These are phyloP conservation scores for Rossbeevera mucosa DNA, from an alignment of 768 basidiomycete species.

Conservation along the genomic window DNA sequence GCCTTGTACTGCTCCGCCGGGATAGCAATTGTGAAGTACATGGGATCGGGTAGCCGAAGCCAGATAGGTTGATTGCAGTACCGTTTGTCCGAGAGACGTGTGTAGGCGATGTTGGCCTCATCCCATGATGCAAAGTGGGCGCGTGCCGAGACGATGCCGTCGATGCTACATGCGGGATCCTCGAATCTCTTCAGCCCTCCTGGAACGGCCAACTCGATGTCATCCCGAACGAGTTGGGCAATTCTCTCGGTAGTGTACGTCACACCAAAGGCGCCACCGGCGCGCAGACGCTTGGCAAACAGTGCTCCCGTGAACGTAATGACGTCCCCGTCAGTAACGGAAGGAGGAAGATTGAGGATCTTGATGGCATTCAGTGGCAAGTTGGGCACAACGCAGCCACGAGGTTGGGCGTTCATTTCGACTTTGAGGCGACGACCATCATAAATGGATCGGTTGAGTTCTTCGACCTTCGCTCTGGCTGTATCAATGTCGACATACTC, in stretches of 20 bases:
- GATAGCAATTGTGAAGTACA: slow-evolving; percentile 48
- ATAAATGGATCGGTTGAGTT: slow-evolving; percentile 35
- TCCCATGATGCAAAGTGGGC: slow-evolving; percentile 49
- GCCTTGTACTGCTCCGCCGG: slow-evolving; percentile 46
- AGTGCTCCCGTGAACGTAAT: slow-evolving; percentile 29
- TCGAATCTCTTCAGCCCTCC: slow-evolving; percentile 27
- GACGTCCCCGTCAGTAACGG: slow-evolving; percentile 23
- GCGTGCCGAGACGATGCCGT: slow-evolving; percentile 34
- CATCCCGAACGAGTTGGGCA: slow-evolving; percentile 19
- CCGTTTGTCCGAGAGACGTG: slow-evolving; percentile 32
- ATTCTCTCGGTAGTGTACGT: slow-evolving; percentile 17
- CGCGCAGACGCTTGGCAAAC: slow-evolving; percentile 22
- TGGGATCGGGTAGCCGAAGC: slow-evolving; percentile 43
- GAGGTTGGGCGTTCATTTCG: slow-evolving; percentile 39
- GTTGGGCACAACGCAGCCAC: slow-evolving; percentile 22
- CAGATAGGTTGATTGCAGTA: slow-evolving; percentile 35
- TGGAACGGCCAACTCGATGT: slow-evolving; percentile 20
- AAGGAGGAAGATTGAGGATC: slow-evolving; percentile 39
- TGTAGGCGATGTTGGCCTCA: slow-evolving; percentile 38
- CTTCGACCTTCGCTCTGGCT: slow-evolving; percentile 29
- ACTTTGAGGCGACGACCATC: slow-evolving; percentile 45
- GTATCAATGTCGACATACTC: slow-evolving; percentile 31
- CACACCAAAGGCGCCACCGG: slow-evolving; percentile 21
- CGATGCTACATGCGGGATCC: slow-evolving; percentile 18
- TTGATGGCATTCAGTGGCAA: slow-evolving; percentile 36